A percentile compares a stretch with the other conserved stretches of the same genome.
Evolutionary conservation across 768 basidiomycete genomes (phyloP).

Genomic region (Pisolithus tinctorius): DNA sequence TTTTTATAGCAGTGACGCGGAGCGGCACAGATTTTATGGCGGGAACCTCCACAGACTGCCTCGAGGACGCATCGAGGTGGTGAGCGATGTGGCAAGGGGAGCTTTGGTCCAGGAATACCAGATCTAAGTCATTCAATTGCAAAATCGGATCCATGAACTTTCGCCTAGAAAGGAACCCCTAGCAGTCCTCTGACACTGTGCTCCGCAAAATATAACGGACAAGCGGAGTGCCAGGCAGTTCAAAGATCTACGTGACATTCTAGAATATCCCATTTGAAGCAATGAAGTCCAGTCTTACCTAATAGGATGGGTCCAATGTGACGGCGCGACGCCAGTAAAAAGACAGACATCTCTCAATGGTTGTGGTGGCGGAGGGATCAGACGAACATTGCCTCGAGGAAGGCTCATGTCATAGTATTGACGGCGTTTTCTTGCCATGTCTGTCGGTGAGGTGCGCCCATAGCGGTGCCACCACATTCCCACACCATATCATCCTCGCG

Average conservation of each 20-base stretch:
- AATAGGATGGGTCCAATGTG: too few relatives aligned
- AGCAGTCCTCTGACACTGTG: constrained; percentile 1
- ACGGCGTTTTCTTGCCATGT: neutral
- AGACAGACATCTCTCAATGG: constrained; percentile 2
- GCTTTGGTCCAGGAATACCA: constrained; percentile 5
- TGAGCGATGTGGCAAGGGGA: constrained; percentile 10
- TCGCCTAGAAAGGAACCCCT: neutral
- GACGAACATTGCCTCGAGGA: constrained; percentile 12
- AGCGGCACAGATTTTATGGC: constrained; percentile 13
- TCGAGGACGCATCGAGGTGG: constrained; percentile 25
- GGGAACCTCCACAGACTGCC: constrained; percentile 11
- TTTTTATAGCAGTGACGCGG: constrained; percentile 19
- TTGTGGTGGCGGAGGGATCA: constrained; percentile 6
- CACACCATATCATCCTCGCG: neutral
- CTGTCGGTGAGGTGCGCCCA: too few relatives aligned
- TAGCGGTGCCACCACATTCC: too few relatives aligned
- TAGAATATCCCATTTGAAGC: neutral
- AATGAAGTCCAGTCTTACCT: neutral
- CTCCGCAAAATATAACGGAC: constrained; percentile 4
- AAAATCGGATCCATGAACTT: constrained; percentile 11
- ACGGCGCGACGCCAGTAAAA: neutral
- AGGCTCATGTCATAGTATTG: constrained; percentile 10
- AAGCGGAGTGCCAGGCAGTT: constrained; percentile 18
- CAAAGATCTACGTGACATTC: neutral
- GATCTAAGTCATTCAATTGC: constrained; percentile 14